These are phyloP conservation scores for Hypomontagnella submonticulosa DNA, from an alignment of 495 filamentous ascomycete species.

Conservation along the genomic window DNA sequence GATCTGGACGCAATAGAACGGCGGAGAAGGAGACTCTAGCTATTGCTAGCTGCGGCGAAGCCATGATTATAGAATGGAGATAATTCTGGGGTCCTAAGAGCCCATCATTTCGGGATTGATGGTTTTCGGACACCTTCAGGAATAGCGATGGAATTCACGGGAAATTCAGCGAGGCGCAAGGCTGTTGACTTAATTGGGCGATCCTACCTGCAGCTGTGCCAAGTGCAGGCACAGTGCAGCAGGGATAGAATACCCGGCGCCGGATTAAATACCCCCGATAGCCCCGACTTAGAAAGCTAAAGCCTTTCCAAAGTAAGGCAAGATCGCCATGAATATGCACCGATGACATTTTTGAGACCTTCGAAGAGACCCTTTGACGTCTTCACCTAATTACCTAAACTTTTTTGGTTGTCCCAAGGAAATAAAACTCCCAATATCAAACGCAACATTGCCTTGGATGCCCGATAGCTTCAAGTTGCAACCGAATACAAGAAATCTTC, in stretches of 20 bases:
- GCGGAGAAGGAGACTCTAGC: constrained; percentile 84
- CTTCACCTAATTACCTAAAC: constrained; percentile 4
- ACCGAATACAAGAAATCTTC: not conserved
- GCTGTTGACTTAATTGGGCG: constrained; percentile 30
- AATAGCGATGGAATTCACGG: constrained; percentile 10
- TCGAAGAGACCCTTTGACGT: constrained; percentile 11
- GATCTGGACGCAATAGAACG: constrained; percentile 79
- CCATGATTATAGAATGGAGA: constrained; percentile 59
- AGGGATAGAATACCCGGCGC: not conserved
- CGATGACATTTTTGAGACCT: constrained; percentile 20
- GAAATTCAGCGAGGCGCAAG: constrained; percentile 15
- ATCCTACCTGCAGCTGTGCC: constrained; percentile 1
- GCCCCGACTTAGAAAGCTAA: not conserved
- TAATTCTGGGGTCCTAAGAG: not conserved
- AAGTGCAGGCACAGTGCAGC: no score
- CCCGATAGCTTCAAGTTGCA: not conserved
- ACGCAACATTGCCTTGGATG: constrained; percentile 1
- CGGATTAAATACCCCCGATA: constrained; percentile 14
- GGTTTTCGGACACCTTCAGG: constrained; percentile 8
- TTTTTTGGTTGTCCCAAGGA: not conserved
- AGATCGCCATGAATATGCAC: constrained; percentile 17
- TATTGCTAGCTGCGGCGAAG: constrained; percentile 79
- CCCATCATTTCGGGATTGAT: constrained; percentile 25
- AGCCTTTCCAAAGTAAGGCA: not conserved
- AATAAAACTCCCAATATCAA: not conserved